These are phyloP conservation scores for Pholiota conissans DNA, from an alignment of 768 basidiomycete genomes.

Conservation along the genomic window DNA sequence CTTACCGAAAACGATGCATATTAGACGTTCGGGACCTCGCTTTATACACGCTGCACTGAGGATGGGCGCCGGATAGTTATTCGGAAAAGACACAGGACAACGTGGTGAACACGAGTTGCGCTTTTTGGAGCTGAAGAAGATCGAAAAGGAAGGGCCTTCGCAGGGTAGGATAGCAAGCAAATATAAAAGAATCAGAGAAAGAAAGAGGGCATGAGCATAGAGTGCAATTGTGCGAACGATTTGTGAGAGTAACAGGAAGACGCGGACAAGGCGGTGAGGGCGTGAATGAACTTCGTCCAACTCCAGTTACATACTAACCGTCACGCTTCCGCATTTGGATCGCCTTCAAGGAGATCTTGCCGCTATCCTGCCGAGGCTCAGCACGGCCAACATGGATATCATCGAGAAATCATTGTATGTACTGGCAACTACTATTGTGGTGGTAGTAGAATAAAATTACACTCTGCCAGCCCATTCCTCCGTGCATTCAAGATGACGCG, in stretches of 20 bases:
- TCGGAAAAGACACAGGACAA: conserved; percentile 50
- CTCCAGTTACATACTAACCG: background rate
- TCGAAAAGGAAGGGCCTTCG: conserved; percentile 30
- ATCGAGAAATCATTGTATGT: background rate
- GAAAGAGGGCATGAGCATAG: conserved; percentile 11
- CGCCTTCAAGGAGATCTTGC: conserved; percentile 1
- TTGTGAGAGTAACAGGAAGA: background rate
- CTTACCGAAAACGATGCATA: conserved; percentile 88
- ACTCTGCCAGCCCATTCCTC: background rate
- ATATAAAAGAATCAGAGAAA: conserved; percentile 13
- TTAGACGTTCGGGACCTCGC: conserved; percentile 44
- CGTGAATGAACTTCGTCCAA: background rate
- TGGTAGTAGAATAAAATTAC: background rate
- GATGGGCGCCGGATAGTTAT: conserved; percentile 29
- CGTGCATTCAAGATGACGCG: background rate
- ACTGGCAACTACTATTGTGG: no score
- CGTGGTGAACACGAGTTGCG: conserved; percentile 76
- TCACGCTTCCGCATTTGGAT: conserved; percentile 5
- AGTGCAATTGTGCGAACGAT: background rate
- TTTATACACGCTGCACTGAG: conserved; percentile 64
- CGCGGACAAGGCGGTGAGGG: background rate
- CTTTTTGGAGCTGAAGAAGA: conserved; percentile 26
- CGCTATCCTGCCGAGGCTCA: background rate
- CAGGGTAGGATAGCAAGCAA: conserved; percentile 20
- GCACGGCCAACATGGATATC: background rate